Evolutionary conservation across 805 yeast species (phyloP).

Genomic region (Saccharomycopsis fibuligera): DNA sequence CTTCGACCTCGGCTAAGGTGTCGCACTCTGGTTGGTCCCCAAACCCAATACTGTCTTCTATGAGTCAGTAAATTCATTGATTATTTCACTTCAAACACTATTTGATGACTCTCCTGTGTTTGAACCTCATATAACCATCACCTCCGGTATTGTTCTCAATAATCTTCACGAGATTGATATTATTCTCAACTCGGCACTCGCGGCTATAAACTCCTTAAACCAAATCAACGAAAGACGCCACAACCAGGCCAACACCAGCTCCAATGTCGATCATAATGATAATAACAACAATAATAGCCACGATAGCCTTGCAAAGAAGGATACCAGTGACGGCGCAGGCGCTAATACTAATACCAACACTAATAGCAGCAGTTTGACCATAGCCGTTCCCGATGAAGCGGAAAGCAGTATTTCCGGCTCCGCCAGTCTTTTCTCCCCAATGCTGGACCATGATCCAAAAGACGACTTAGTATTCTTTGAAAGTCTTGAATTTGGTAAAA

Average conservation of each 20-base stretch:
- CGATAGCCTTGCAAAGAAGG: too few relatives aligned
- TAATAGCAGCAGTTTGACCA: background rate
- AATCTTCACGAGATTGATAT: slow-evolving; percentile 51
- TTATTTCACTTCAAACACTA: slow-evolving; percentile 60
- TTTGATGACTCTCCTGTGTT: slow-evolving; percentile 65
- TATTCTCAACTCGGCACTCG: slow-evolving; percentile 50
- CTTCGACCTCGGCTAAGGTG: slow-evolving; percentile 28
- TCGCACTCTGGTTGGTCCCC: slow-evolving; percentile 77
- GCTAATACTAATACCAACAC: too few relatives aligned
- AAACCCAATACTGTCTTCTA: slow-evolving; percentile 43
- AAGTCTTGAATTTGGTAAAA: slow-evolving; percentile 15
- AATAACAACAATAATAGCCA: background rate
- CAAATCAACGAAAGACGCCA: slow-evolving; percentile 21
- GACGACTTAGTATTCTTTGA: slow-evolving; percentile 14
- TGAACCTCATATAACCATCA: slow-evolving; percentile 73
- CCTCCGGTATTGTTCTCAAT: slow-evolving; percentile 49
- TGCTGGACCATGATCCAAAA: background rate
- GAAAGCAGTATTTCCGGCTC: background rate
- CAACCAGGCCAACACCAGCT: slow-evolving; percentile 9
- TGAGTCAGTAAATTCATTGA: slow-evolving; percentile 52
- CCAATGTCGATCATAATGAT: background rate
- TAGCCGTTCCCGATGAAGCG: too few relatives aligned
- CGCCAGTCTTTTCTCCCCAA: background rate
- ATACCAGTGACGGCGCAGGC: background rate
- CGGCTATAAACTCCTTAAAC: slow-evolving; percentile 43